Evolutionary conservation across 2,329 filamentous ascomycete genomes (phyloP).

Genomic region (Coniochaeta pulveracea): DNA sequence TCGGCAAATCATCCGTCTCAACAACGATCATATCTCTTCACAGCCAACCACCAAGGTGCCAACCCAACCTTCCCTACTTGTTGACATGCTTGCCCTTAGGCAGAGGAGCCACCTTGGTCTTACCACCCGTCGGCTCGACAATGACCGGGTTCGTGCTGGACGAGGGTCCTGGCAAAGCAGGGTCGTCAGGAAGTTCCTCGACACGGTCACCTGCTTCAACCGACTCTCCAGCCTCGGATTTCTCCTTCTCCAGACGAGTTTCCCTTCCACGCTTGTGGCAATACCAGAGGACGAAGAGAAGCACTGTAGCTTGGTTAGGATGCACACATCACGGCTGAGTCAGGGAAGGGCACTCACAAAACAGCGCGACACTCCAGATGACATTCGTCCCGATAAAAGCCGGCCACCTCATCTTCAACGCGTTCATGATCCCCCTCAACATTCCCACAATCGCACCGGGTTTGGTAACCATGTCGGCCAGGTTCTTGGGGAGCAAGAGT

Average conservation of each 20-base stretch:
- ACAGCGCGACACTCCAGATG: constrained; percentile 78
- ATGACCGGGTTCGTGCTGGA: constrained; percentile 3
- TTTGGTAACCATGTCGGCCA: constrained; percentile 74
- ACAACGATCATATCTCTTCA: not conserved
- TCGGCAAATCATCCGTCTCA: not conserved
- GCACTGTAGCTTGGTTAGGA: constrained; percentile 36
- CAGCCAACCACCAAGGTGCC: not conserved
- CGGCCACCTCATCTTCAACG: constrained; percentile 77
- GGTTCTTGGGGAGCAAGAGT: constrained; percentile 56
- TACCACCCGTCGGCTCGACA: constrained; percentile 5
- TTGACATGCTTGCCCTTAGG: not conserved
- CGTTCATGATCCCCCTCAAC: constrained; percentile 82
- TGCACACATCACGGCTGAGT: constrained; percentile 3
- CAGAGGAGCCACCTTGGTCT: not conserved
- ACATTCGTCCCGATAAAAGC: constrained; percentile 87
- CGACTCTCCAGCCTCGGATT: constrained; percentile 16
- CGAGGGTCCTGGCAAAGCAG: constrained; percentile 24
- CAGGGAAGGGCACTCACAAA: constrained; percentile 46
- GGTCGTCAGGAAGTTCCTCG: constrained; percentile 39
- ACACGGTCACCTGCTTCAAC: constrained; percentile 21
- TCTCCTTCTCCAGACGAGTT: constrained; percentile 53
- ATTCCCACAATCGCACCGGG: constrained; percentile 78
- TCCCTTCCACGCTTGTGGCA: constrained; percentile 92
- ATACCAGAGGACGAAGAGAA: constrained; percentile 95
- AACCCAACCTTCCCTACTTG: not conserved